phyloP scores from a whole-genome alignment of 805 yeast genomes.

The Ogataea chonburiensis region DNA sequence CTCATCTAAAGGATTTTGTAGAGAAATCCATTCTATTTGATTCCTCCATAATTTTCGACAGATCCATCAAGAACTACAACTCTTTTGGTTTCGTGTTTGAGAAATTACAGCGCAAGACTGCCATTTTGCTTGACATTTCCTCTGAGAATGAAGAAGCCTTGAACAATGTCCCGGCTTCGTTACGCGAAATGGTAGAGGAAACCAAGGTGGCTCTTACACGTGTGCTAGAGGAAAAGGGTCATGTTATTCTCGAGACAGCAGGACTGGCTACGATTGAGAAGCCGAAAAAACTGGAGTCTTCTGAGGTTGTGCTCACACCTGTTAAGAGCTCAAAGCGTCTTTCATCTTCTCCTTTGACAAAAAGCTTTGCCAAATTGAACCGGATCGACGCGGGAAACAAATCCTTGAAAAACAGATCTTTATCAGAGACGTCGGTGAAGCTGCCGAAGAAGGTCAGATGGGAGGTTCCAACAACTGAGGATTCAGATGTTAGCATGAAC shows the following conservation, averaged over 20 bases:
- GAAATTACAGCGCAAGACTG: slow-evolving; percentile 14
- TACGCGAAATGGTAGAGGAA: slow-evolving; percentile 15
- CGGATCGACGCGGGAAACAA: slow-evolving; percentile 14
- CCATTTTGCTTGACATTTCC: slow-evolving; percentile 17
- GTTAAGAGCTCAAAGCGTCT: slow-evolving; percentile 21
- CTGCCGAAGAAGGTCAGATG: slow-evolving; percentile 45
- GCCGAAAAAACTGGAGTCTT: not conserved
- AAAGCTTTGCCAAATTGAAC: slow-evolving; percentile 18
- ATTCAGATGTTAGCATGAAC: slow-evolving; percentile 23
- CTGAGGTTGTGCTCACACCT: slow-evolving; percentile 4
- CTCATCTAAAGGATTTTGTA: slow-evolving; percentile 44
- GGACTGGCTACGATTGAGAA: slow-evolving; percentile 5
- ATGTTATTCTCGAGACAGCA: slow-evolving; percentile 11
- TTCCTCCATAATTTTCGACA: slow-evolving; percentile 57
- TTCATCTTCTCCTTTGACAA: slow-evolving; percentile 26
- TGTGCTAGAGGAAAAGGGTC: slow-evolving; percentile 16
- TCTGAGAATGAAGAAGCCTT: slow-evolving; percentile 20
- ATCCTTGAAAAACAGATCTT: slow-evolving; percentile 6
- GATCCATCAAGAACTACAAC: slow-evolving; percentile 32
- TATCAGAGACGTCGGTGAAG: slow-evolving; percentile 18
- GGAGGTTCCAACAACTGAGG: slow-evolving; percentile 36
- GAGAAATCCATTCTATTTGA: slow-evolving; percentile 55
- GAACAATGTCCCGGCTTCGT: slow-evolving; percentile 7
- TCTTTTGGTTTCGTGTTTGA: slow-evolving; percentile 18
- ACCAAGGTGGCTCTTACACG: slow-evolving; percentile 18